Evolutionary conservation across 2,329 filamentous ascomycete genomes (phyloP), one percentile per base, ranked within the genome.

Genomic region (Thelonectria olida): DNA sequence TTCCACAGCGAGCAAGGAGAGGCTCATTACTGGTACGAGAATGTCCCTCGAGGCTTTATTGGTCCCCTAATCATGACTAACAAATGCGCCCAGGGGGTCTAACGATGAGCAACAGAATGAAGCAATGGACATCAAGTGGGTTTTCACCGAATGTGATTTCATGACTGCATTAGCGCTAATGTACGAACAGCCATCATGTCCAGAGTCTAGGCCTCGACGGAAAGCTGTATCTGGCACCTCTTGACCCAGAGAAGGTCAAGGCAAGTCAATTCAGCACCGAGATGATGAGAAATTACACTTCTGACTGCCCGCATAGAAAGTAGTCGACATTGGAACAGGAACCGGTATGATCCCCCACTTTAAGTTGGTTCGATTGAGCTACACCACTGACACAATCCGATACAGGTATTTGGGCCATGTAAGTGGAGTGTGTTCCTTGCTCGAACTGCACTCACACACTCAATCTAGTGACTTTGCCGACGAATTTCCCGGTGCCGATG

Each of bases 71-170:
- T n/a, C 2, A 19, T 41, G 5, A 6, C 19, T 41, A 41, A 41
- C 6, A 20, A 41, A 5, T 34, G 12, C 15, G 12, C 31, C n/a
- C 31, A 41, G 38, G 38, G 38, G 38, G n/a, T 36, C 49, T 4
- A 52, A 52, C 12, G 49, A 52, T 15, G 49, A 52, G n/a, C 49
- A 28, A 13, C 49, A 52, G n/a, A 41, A 17, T 19, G 49, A 52
- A 19, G 22, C 49, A 2, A 22, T 27, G n/a, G 49, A 52, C 13
- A 41, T 52, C 34, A 52, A 23, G 49, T 52, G 20, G 28, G 44
- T n/a, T 12, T 34, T 15, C 9, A 23, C 25, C n/a, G n/a, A n/a
- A n/a, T n/a, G n/a, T n/a, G n/a, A 31, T 27, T 23, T 12, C 0
- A 7, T 15, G 2, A 17, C 13, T 17, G 19, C 8, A 41, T 7